A percentile compares a stretch with the other conserved stretches of the same genome.
phyloP scores from a whole-genome alignment of 1,284 basidiomycete species.

The Malassezia cuniculi region DNA sequence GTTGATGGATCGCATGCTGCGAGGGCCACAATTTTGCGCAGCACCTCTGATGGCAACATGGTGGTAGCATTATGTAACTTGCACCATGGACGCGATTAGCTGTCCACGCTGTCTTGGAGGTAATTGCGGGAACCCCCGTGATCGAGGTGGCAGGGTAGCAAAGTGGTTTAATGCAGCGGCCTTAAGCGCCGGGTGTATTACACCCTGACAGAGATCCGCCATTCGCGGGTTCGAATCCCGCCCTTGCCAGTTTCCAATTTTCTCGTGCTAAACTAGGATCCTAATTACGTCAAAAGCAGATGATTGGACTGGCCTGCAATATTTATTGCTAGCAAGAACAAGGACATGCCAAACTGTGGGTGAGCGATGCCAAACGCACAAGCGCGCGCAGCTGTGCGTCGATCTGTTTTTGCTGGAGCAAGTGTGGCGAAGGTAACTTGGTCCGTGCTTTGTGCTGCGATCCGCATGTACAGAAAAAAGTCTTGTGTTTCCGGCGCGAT shows the following conservation, averaged over 20 bases:
- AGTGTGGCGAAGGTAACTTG: neutral
- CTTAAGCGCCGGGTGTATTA: constrained; percentile 11
- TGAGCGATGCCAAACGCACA: neutral
- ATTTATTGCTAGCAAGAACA: constrained; percentile 1
- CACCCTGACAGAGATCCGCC: constrained; percentile 11
- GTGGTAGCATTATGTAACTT: neutral
- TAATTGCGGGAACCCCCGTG: neutral
- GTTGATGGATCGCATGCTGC: constrained; percentile 9
- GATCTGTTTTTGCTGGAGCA: neutral
- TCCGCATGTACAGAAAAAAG: constrained; percentile 10
- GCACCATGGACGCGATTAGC: neutral
- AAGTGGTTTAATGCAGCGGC: constrained; percentile 20
- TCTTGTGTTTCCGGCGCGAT: constrained; percentile 7
- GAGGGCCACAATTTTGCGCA: neutral
- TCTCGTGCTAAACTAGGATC: too few species aligned
- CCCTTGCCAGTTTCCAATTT: constrained; percentile 11
- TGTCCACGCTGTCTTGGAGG: neutral
- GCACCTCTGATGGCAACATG: constrained; percentile 9
- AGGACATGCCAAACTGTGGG: constrained; percentile 10
- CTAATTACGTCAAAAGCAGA: too few species aligned
- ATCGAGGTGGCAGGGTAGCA: constrained; percentile 17
- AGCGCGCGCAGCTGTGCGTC: constrained; percentile 5
- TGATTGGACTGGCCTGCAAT: too few species aligned
- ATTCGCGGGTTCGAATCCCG: constrained; percentile 20
- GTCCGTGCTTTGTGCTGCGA: neutral